Percentiles rank a stretch among this genome's conserved stretches.
These are phyloP conservation scores for Saccharomyces kudriavzevii DNA, from an alignment of 805 yeast genomes.

Conservation along the genomic window DNA sequence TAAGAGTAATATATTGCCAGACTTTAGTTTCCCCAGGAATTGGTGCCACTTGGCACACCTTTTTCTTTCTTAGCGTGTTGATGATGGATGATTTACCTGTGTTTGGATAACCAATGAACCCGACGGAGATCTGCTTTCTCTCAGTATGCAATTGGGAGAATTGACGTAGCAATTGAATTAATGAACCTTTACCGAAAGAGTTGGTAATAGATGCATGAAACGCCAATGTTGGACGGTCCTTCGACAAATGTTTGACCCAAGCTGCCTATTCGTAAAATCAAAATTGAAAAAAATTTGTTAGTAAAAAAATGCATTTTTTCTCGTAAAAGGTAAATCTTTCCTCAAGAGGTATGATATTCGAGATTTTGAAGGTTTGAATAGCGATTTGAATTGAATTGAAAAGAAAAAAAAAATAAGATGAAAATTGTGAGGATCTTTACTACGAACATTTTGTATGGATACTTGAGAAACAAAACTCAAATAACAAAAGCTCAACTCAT, in stretches of 20 bases:
- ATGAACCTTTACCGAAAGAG: conserved; percentile 95
- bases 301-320: neutral
- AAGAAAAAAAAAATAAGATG: conserved; percentile 5
- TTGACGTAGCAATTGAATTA: conserved; percentile 88
- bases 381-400: conserved; percentile 2
- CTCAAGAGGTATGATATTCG: neutral
- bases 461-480: neutral
- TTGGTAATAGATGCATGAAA: conserved; percentile 97
- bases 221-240: conserved; percentile 88
- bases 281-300: conserved; percentile 8
- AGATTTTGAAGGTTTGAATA: neutral
- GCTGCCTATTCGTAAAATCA: conserved; percentile 61
- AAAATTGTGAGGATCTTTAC: conserved; percentile 75
- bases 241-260: conserved; percentile 93
- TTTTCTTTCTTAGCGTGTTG: conserved; percentile 86
- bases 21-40: conserved; percentile 98
- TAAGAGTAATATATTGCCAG: conserved; percentile 96
- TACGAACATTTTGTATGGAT: conserved; percentile 48
- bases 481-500: conserved; percentile 66
- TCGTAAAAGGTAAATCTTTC: neutral
- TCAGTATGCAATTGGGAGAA: conserved; percentile 85
- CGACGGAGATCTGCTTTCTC: conserved; percentile 93
- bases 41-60: conserved; percentile 95
- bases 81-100: conserved; percentile 97
- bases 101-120: conserved; percentile 95